Base-by-base conservation (phyloP, 768 basidiomycete species). In the Podaxis rugospora region DNA sequence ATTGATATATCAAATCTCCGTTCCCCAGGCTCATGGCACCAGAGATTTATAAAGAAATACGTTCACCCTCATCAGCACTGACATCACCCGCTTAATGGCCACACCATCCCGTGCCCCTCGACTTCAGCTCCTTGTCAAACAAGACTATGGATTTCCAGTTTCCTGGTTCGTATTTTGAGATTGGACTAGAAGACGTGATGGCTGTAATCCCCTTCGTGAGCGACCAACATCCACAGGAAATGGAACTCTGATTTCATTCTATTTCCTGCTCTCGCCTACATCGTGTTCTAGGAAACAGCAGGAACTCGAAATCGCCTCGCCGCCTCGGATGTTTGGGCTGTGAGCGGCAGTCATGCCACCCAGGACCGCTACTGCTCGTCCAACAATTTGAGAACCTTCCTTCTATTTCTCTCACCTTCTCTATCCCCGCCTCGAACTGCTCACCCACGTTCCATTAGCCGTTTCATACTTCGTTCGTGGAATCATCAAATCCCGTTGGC, bases 1-100 rank as follows among this genome's bases (percentile, higher is more conserved):
- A 57, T 57, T 50, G 35, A 57, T 50, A 18, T 37, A 9, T 36
- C 21, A 57, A 49, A 36, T 36, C n/a, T 54, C 51, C 52, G 42
- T 54, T 36, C 32, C 55, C 32, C 14, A 37, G 25, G 35, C 36
- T 21, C 35, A 40, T 49, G 36, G 18, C 32, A n/a, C 13, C 23
- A 21, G 35, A n/a, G 44, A 36, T 61, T 35, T 39, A 53, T 46
- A 40, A 39, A 36, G 27, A 10, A 35, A 25, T 37, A 27, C 37
- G 32, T 47, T 32, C 46, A 25, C 40, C 42, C 3, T 55, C 28
- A 7, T 25, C 53, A 27, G 13, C 27, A 23, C 39, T 35, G 28
- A 52, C 51, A 52, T 52, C 51, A 52, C 32, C 25, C 35, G 28
- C 51, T n/a, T 52, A 52, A 52, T 35, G 18, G 51, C 16, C 51